A percentile compares a stretch with the other conserved stretches of the same genome.
phyloP scores from a whole-genome alignment of 2,329 filamentous ascomycete species.

The Colletotrichum spinosum region DNA sequence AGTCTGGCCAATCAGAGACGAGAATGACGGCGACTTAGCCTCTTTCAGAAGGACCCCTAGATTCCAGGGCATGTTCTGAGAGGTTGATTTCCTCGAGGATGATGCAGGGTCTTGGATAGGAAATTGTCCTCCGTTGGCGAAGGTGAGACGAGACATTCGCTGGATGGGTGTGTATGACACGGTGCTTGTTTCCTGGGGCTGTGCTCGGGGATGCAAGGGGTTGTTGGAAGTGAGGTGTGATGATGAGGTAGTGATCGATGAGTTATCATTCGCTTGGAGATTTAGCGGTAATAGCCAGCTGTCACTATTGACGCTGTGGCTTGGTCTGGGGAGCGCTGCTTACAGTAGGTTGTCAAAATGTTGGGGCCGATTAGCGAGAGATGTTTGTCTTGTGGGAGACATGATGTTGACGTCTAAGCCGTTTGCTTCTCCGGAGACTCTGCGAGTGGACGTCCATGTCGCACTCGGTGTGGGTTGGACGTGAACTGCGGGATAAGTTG shows the following conservation, averaged over 20 bases:
- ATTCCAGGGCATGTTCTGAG: slow-evolving; percentile 9
- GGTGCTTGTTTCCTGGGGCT: slow-evolving; percentile 12
- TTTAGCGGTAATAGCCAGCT: slow-evolving; percentile 12
- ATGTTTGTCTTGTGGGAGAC: neutral
- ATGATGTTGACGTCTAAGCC: too few relatives aligned
- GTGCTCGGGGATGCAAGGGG: slow-evolving; percentile 22
- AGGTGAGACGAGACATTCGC: too few relatives aligned
- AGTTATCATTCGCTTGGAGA: slow-evolving; percentile 1
- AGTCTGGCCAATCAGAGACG: slow-evolving; percentile 13
- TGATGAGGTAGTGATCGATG: slow-evolving; percentile 8
- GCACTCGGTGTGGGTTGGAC: slow-evolving; percentile 6
- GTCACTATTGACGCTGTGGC: slow-evolving; percentile 30
- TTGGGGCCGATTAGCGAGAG: neutral
- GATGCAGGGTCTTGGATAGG: slow-evolving; percentile 30
- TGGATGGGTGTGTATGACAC: slow-evolving; percentile 21
- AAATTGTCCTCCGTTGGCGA: slow-evolving; percentile 12
- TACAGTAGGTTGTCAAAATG: neutral
- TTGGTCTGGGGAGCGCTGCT: slow-evolving; percentile 1
- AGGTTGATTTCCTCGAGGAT: neutral
- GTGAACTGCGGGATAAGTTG: slow-evolving; percentile 3
- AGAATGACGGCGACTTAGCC: slow-evolving; percentile 2
- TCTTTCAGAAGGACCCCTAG: slow-evolving; percentile 35
- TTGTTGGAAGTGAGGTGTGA: slow-evolving; percentile 2
- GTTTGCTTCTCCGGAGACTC: too few relatives aligned
- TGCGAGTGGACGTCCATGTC: neutral